A percentile compares a stretch with the other conserved stretches of the same genome.
Conservation (phyloP, 1,139 yeast genomes). For the Debaryomyces nepalensis region DNA sequence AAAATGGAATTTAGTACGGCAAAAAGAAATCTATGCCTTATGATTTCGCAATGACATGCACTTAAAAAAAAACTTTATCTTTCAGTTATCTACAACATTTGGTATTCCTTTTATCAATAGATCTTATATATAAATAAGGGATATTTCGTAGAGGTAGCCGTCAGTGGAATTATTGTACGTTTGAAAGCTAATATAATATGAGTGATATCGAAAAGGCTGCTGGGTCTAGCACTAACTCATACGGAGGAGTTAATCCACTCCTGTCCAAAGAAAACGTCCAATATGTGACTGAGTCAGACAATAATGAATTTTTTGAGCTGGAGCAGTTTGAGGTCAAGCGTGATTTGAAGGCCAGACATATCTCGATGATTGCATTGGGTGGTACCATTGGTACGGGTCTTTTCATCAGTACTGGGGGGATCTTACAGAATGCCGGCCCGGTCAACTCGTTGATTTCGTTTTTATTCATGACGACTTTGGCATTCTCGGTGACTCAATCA, state of each 20-base stretch:
- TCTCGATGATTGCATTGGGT: conserved; percentile 71
- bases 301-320: conserved; percentile 15
- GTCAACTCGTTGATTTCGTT: conserved; percentile 70
- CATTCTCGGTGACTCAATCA: conserved; percentile 67
- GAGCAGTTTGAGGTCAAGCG: conserved; percentile 35
- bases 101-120: conserved; percentile 1
- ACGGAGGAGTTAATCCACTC: conserved; percentile 7
- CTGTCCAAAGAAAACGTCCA: conserved; percentile 16
- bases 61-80: conserved; percentile 13
- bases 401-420: conserved; percentile 56
- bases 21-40: conserved; percentile 7
- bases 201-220: conserved; percentile 18
- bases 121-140: conserved; percentile 4
- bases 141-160: not conserved
- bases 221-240: conserved; percentile 14
- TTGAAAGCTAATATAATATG: conserved; percentile 9
- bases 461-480: conserved; percentile 66
- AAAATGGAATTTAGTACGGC: conserved; percentile 9
- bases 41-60: conserved; percentile 16
- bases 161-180: not conserved
- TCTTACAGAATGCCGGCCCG: conserved; percentile 69
- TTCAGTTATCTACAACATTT: conserved; percentile 7
- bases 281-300: conserved; percentile 19
- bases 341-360: conserved; percentile 59
- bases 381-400: conserved; percentile 71